Percentiles rank a stretch among this genome's conserved stretches.
These are phyloP conservation scores for Metschnikowia orientalis DNA, from an alignment of 805 yeast species.

Conservation along the genomic window DNA sequence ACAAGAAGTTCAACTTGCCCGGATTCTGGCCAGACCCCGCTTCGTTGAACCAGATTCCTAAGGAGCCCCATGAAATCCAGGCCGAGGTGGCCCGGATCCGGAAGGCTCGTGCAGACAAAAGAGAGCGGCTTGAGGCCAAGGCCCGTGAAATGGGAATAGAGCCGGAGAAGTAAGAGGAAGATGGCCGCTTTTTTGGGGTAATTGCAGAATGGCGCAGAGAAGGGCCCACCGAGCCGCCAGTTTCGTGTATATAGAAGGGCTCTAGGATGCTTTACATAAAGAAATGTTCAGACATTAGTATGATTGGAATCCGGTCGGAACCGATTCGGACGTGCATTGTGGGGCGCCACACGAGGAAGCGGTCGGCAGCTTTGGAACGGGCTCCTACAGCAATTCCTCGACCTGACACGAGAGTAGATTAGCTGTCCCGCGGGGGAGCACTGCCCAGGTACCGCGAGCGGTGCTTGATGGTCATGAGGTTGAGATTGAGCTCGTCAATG, in stretches of 20 bases:
- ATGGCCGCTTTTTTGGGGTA: neutral
- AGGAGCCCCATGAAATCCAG: conserved; percentile 86
- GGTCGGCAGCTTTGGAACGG: too few relatives aligned
- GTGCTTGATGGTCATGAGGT: conserved; percentile 18
- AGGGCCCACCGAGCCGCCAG: too few relatives aligned
- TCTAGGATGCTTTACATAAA: too few relatives aligned
- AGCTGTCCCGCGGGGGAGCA: too few relatives aligned
- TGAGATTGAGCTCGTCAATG: conserved; percentile 26
- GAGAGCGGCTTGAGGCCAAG: conserved; percentile 66
- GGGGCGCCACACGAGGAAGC: too few relatives aligned
- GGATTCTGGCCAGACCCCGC: conserved; percentile 98
- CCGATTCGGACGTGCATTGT: too few relatives aligned
- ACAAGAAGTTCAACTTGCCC: conserved; percentile 80
- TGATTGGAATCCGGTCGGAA: too few relatives aligned
- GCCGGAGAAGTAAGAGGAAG: conserved; percentile 21
- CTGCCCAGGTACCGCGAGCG: too few relatives aligned
- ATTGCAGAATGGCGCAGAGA: conserved; percentile 21
- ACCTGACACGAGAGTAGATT: too few relatives aligned
- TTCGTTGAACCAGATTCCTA: conserved; percentile 85
- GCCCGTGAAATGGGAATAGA: conserved; percentile 67
- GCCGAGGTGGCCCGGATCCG: conserved; percentile 87
- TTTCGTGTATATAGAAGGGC: too few relatives aligned
- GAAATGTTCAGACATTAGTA: too few relatives aligned
- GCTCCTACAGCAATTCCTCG: too few relatives aligned
- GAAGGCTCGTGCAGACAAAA: conserved; percentile 67